A percentile compares a stretch with the other conserved stretches of the same genome.
Evolutionary conservation across 352 stramenopile genomes (phyloP).

Genomic region (Globisporangium nunn): DNA sequence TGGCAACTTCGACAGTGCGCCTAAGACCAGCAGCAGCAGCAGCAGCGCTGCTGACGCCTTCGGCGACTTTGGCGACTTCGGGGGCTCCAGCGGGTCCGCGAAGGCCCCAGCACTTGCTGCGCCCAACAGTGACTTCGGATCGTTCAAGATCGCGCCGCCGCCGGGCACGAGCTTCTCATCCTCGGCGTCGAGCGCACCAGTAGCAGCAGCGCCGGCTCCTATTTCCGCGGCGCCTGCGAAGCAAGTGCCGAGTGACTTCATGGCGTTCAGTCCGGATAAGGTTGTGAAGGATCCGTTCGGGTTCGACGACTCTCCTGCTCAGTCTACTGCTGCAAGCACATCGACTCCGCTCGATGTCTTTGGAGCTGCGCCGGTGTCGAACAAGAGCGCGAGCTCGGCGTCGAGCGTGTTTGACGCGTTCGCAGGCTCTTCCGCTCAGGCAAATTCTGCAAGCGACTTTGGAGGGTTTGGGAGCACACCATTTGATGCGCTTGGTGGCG

Average conservation of each 20-base stretch:
- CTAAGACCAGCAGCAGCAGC: slow-evolving; percentile 14
- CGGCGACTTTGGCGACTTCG: slow-evolving; percentile 57
- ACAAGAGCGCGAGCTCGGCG: slow-evolving; percentile 1
- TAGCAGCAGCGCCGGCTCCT: slow-evolving; percentile 2
- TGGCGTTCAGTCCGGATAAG: slow-evolving; percentile 51
- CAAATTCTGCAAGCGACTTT: background rate
- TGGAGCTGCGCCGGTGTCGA: slow-evolving; percentile 1
- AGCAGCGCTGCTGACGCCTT: slow-evolving; percentile 17
- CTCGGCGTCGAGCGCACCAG: slow-evolving; percentile 8
- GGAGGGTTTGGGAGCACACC: slow-evolving; percentile 6
- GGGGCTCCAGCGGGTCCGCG: slow-evolving; percentile 14
- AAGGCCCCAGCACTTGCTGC: slow-evolving; percentile 16
- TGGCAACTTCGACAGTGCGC: slow-evolving; percentile 30
- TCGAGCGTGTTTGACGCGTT: slow-evolving; percentile 23
- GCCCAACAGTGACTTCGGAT: slow-evolving; percentile 39
- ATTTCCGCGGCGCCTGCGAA: slow-evolving; percentile 11
- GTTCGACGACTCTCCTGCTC: slow-evolving; percentile 31
- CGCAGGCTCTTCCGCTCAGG: slow-evolving; percentile 1
- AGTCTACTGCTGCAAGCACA: too few relatives aligned
- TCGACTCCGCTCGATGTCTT: slow-evolving; percentile 9
- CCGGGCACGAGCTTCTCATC: slow-evolving; percentile 39
- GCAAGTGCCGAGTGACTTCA: slow-evolving; percentile 44
- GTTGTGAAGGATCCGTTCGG: slow-evolving; percentile 40
- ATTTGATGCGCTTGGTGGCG: slow-evolving; percentile 30
- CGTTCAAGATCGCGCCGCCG: slow-evolving; percentile 67